Evolutionary conservation across 352 stramenopile species (phyloP).

Genomic region (Pythium dissimile): DNA sequence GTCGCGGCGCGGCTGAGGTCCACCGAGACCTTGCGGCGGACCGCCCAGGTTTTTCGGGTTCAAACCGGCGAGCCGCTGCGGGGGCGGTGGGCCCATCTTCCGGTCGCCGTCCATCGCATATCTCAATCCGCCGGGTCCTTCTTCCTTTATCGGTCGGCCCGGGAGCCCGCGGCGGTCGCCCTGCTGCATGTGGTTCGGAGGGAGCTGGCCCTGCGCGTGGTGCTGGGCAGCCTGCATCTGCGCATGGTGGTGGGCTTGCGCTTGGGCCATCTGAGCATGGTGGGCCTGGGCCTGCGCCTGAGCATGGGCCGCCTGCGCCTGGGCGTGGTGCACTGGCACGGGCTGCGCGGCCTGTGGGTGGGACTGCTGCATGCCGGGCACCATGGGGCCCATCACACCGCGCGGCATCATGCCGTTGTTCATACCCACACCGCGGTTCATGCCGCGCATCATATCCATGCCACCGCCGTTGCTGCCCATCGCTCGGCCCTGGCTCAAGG

Average conservation of each 20-base stretch:
- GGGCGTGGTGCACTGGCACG: conserved; percentile 46
- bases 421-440: conserved; percentile 49
- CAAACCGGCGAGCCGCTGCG: conserved; percentile 56
- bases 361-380: conserved; percentile 61
- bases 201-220: conserved; percentile 27
- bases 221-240: conserved; percentile 41
- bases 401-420: conserved; percentile 62
- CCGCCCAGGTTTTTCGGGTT: conserved; percentile 72
- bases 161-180: conserved; percentile 55
- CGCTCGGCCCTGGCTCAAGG: conserved; percentile 37
- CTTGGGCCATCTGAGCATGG: conserved; percentile 56
- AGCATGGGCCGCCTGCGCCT: conserved; percentile 45
- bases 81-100: conserved; percentile 49
- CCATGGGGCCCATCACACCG: conserved; percentile 54
- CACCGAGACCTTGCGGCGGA: conserved; percentile 34
- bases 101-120: conserved; percentile 67
- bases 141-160: conserved; percentile 64
- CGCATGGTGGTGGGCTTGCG: conserved; percentile 41
- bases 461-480: conserved; percentile 32
- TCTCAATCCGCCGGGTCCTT: conserved; percentile 43
- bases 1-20: conserved; percentile 45
- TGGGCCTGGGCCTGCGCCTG: conserved; percentile 67
- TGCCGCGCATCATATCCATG: conserved; percentile 76
- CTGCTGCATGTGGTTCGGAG: conserved; percentile 47
- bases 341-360: conserved; percentile 49